phyloP scores from a whole-genome alignment of 2,329 filamentous ascomycete genomes.

The Trichophyton schoenleinii region DNA sequence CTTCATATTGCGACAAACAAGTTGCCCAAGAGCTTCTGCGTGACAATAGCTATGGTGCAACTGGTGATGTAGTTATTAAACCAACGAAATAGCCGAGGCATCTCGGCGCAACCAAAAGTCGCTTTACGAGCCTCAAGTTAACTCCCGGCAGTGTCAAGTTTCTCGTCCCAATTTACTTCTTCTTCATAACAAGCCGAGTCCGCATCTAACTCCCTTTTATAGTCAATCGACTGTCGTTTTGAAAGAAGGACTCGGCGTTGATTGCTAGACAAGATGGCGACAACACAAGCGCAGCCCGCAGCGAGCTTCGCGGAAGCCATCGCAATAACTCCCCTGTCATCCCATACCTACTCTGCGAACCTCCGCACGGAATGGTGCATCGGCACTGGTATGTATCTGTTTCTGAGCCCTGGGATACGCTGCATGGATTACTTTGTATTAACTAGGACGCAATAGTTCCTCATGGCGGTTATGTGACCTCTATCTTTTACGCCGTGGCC shows the following conservation, averaged over 20 bases:
- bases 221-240: neutral
- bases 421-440: neutral
- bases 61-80: neutral
- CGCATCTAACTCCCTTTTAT: neutral
- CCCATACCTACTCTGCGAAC: constrained; percentile 46
- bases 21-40: too few relatives aligned
- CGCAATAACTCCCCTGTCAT: constrained; percentile 26
- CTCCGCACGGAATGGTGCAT: constrained; percentile 52
- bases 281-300: constrained; percentile 3
- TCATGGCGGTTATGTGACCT: constrained; percentile 58
- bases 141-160: neutral
- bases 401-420: neutral
- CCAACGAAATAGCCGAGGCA: neutral
- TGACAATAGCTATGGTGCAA: neutral
- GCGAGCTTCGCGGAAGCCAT: constrained; percentile 27
- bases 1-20: too few relatives aligned
- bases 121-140: neutral
- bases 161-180: neutral
- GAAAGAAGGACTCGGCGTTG: neutral
- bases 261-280: neutral
- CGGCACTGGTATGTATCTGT: constrained; percentile 38
- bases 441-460: constrained; percentile 40
- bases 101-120: neutral
- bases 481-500: constrained; percentile 48
- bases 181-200: neutral